phyloP scores from a whole-genome alignment of 1,139 yeast genomes.

The Meyerozyma sp. region DNA sequence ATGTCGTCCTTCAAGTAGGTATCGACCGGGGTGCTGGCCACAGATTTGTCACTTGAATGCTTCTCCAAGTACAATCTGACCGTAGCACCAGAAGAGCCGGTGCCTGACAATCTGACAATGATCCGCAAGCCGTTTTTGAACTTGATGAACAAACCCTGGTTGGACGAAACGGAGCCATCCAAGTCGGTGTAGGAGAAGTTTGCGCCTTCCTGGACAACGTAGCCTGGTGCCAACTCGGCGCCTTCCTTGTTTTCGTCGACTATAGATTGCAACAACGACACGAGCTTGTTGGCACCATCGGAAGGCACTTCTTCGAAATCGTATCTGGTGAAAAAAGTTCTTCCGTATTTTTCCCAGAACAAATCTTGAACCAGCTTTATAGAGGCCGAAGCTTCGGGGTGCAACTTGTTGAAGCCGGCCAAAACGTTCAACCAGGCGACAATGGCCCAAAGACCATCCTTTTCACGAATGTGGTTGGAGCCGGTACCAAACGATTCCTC shows the following conservation, averaged over 20 bases:
- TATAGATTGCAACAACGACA: constrained; percentile 46
- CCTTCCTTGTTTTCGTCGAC: constrained; percentile 37
- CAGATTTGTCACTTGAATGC: constrained; percentile 58
- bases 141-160: constrained; percentile 89
- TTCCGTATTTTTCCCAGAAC: constrained; percentile 91
- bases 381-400: constrained; percentile 52
- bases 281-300: constrained; percentile 70
- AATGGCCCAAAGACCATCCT: constrained; percentile 97
- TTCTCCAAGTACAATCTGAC: constrained; percentile 89
- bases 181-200: constrained; percentile 91
- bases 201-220: constrained; percentile 66
- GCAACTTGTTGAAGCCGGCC: constrained; percentile 65
- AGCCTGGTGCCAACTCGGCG: constrained; percentile 37
- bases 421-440: constrained; percentile 95
- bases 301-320: constrained; percentile 82
- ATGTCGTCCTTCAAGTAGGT: constrained; percentile 64
- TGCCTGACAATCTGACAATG: constrained; percentile 90
- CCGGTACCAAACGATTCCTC: constrained; percentile 99
- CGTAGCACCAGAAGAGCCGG: constrained; percentile 98
- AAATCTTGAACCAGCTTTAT: constrained; percentile 75
- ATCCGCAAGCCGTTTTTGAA: constrained; percentile 79
- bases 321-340: constrained; percentile 96
- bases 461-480: constrained; percentile 93
- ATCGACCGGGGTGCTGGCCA: constrained; percentile 54
- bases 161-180: constrained; percentile 85